Evolutionary conservation across 2,329 filamentous ascomycete genomes (phyloP), one percentile per base, ranked within the genome.

Genomic region (Clarireedia monteithiana): DNA sequence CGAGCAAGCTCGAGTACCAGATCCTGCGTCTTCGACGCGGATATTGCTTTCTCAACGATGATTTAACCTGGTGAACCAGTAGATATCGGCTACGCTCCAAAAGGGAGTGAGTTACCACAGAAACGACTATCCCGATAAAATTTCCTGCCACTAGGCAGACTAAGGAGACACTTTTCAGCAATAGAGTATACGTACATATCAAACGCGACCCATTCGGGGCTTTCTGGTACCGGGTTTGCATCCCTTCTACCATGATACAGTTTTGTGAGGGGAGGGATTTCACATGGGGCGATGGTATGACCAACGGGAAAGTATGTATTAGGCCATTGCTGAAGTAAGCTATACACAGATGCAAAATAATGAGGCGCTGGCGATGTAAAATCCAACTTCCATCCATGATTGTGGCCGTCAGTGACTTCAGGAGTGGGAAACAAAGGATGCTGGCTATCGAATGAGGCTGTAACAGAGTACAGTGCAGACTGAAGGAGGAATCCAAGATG

Each of bases 251-350:
- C 77, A 63, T 80, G 77, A 66, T 78, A 78, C 39, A 79, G 65
- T 55, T 75, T 70, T 9, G 76, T 78, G 58, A 72, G 74, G 12
- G 73, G 68, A 4, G 75, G 71, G 4, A 79, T 70, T 39, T 73
- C 70, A 59, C 73, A 75, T 4, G 75, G 72, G 0, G 73, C 74
- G 50, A 79, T 70, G 34, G 70, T 71, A 62, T 79, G 74, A 6
- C 77, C 77, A 58, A 75, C 75, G 7, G 76, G 75, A 49, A 77
- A 78, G 62, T 77, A 74, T 1, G 76, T 77, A 65, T 79, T 78
- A 40, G 73, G 67, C 73, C 74, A 77, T 66, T 79, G 75, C 56
- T 77, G 73, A 4, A 79, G 66, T 4, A 79, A 69, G 3, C 72
- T 70, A 56, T 74, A 71, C 3, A 73, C 66, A 2, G 76, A 77